These are phyloP conservation scores for Aspergillus jensenii DNA, from an alignment of 2,329 filamentous ascomycete species.

Conservation along the genomic window DNA sequence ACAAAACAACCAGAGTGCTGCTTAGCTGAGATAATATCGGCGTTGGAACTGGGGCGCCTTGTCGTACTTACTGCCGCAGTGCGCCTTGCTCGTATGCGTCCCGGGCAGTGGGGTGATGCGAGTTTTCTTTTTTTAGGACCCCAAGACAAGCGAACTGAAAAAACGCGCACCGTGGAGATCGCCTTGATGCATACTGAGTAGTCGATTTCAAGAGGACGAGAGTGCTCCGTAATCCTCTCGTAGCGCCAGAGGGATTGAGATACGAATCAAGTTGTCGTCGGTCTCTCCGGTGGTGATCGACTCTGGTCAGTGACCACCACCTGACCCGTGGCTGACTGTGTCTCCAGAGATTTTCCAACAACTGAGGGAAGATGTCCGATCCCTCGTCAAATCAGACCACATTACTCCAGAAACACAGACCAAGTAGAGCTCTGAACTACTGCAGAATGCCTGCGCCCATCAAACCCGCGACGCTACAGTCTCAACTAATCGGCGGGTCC, in stretches of 20 bases:
- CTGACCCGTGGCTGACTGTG: constrained; percentile 14
- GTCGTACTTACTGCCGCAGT: background rate
- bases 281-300: constrained; percentile 20
- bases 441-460: constrained; percentile 4
- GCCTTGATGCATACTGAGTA: background rate
- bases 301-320: constrained; percentile 21
- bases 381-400: constrained; percentile 18
- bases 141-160: background rate
- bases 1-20: background rate
- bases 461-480: constrained; percentile 11
- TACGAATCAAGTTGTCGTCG: constrained; percentile 12
- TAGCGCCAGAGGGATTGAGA: background rate
- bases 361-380: constrained; percentile 17
- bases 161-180: background rate
- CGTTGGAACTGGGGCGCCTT: background rate
- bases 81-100: constrained; percentile 1
- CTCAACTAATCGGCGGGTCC: constrained; percentile 9
- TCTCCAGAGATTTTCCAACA: constrained; percentile 4
- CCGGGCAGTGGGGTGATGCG: background rate
- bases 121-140: constrained; percentile 7
- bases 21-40: background rate
- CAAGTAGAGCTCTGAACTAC: constrained; percentile 13
- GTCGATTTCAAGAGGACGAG: background rate
- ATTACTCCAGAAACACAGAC: constrained; percentile 14
- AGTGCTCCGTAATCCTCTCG: background rate